These are phyloP conservation scores for Cenchrus americanus DNA, from an alignment of 176 grass and related monocot genomes.

Conservation along the genomic window DNA sequence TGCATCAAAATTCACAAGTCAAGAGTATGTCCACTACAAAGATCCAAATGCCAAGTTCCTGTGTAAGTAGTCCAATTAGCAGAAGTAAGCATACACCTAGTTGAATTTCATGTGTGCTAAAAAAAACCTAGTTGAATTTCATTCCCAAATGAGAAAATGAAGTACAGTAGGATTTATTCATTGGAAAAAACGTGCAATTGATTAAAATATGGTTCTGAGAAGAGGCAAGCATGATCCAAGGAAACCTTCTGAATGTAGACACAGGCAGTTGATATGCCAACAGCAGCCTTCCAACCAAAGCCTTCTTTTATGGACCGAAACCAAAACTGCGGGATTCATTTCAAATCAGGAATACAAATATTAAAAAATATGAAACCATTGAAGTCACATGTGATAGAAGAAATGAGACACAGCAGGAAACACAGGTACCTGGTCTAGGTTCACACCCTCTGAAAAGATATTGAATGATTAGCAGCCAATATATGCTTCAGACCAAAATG, in stretches of 20 bases:
- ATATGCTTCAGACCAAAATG: not conserved
- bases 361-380: slow-evolving; percentile 4
- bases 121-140: not conserved
- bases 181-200: not conserved
- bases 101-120: too few relatives aligned
- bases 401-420: not conserved
- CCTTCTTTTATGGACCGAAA: not conserved
- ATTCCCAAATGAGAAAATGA: not conserved
- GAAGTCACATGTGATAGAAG: not conserved
- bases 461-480: not conserved
- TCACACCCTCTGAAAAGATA: not conserved
- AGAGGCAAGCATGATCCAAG: not conserved
- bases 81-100: not conserved
- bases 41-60: not conserved
- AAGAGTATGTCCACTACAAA: not conserved
- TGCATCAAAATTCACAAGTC: not conserved
- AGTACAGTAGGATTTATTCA: not conserved
- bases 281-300: not conserved
- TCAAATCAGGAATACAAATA: not conserved
- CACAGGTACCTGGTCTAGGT: not conserved
- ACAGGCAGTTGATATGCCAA: too few relatives aligned
- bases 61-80: not conserved
- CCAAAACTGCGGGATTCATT: not conserved
- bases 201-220: not conserved
- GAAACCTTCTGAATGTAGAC: not conserved